Evolutionary conservation across 2,329 filamentous ascomycete genomes (phyloP).

Genomic region (Alternaria consortialis): DNA sequence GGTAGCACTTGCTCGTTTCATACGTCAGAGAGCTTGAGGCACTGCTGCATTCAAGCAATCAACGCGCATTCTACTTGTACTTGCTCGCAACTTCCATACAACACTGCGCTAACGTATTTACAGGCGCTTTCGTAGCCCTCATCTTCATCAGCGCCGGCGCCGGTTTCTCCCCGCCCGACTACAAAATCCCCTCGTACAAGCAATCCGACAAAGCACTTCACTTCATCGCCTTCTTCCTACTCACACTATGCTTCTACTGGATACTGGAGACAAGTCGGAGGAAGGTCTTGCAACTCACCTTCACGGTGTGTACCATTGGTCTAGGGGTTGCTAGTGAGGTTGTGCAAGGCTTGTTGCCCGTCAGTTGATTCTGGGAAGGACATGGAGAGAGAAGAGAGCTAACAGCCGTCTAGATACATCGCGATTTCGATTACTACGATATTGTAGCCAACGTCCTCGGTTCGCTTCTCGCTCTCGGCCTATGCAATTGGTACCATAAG

Average conservation of each 20-base stretch:
- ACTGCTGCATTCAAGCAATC: background rate
- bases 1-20: conserved; percentile 4
- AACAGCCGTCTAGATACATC: conserved; percentile 52
- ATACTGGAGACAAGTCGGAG: conserved; percentile 90
- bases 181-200: conserved; percentile 69
- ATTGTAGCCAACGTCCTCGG: conserved; percentile 88
- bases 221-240: conserved; percentile 84
- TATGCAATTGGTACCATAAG: conserved; percentile 92
- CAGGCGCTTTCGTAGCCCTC: conserved; percentile 65
- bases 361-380: conserved; percentile 33
- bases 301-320: conserved; percentile 78
- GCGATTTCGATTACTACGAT: conserved; percentile 78
- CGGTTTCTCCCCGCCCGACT: conserved; percentile 69
- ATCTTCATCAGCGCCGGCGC: conserved; percentile 72
- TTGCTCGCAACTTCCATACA: background rate
- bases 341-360: conserved; percentile 74
- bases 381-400: conserved; percentile 10
- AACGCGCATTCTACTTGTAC: background rate
- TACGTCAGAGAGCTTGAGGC: conserved; percentile 5
- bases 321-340: conserved; percentile 80
- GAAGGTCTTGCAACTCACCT: conserved; percentile 82
- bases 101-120: conserved; percentile 1
- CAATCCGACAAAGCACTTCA: conserved; percentile 86
- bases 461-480: conserved; percentile 72
- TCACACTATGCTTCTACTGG: conserved; percentile 94